These are phyloP conservation scores for Chaetomium cochliodes DNA, from an alignment of 495 filamentous ascomycete species.

Conservation along the genomic window DNA sequence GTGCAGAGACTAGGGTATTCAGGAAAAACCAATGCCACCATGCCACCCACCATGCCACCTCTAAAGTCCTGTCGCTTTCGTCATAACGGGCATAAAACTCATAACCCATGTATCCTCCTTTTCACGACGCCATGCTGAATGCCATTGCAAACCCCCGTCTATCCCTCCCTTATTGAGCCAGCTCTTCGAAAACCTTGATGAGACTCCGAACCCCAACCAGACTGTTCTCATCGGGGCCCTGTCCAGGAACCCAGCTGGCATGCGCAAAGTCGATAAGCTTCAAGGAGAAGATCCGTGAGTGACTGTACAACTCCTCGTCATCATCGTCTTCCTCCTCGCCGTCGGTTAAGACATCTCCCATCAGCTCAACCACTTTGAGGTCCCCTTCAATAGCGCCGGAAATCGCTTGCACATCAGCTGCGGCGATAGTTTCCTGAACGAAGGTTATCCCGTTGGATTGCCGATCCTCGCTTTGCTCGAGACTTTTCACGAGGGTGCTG, in stretches of 20 bases:
- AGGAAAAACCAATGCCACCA: too few relatives aligned
- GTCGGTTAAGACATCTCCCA: conserved; percentile 39
- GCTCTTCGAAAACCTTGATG: conserved; percentile 64
- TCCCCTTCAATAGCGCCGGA: conserved; percentile 25
- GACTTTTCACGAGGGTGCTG: conserved; percentile 34
- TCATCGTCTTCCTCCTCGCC: conserved; percentile 66
- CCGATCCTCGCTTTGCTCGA: conserved; percentile 6
- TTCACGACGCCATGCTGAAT: not conserved
- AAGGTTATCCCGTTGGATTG: conserved; percentile 14
- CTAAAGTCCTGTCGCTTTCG: not conserved
- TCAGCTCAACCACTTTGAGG: conserved; percentile 28
- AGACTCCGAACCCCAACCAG: conserved; percentile 74
- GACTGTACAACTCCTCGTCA: conserved; percentile 62
- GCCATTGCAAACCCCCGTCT: not conserved
- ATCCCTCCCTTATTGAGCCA: conserved; percentile 41
- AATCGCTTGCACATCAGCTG: not conserved
- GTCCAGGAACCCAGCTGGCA: conserved; percentile 78
- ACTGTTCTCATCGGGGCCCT: conserved; percentile 84
- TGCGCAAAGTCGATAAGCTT: conserved; percentile 98
- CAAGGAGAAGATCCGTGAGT: conserved; percentile 72
- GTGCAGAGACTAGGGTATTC: conserved; percentile 3
- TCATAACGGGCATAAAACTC: not conserved
- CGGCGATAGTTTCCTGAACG: conserved; percentile 34
- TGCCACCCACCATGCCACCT: conserved; percentile 6
- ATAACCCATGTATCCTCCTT: not conserved